Percentiles rank a stretch among this genome's conserved stretches.
phyloP scores from a whole-genome alignment of 208 protist genomes.

The Trypanosoma cruzi region DNA sequence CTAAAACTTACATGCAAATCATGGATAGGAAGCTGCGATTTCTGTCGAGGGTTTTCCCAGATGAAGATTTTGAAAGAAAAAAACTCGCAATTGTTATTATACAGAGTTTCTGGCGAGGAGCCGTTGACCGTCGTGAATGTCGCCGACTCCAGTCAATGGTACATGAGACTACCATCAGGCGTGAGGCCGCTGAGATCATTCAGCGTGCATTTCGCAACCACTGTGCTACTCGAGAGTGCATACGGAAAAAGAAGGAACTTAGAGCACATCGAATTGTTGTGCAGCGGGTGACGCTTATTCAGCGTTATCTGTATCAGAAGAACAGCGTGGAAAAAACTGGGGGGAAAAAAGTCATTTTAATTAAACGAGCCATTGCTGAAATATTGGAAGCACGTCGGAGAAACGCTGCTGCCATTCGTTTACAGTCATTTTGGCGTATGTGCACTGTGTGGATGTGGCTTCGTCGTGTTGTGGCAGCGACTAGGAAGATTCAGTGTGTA shows the following conservation, averaged over 20 bases:
- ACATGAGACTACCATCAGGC: constrained; percentile 8
- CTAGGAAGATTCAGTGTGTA: constrained; percentile 30
- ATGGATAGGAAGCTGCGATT: constrained; percentile 41
- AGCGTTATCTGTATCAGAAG: constrained; percentile 37
- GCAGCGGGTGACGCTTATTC: constrained; percentile 30
- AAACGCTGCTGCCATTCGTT: constrained; percentile 33
- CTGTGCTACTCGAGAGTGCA: constrained; percentile 26
- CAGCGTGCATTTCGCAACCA: constrained; percentile 38
- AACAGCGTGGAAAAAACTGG: constrained; percentile 48
- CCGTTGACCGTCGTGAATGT: constrained; percentile 13
- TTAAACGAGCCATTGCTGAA: constrained; percentile 21
- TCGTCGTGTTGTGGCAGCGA: not conserved
- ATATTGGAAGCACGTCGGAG: constrained; percentile 18
- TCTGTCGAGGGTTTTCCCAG: constrained; percentile 33
- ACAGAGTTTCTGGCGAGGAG: constrained; percentile 43
- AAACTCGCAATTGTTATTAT: constrained; percentile 18
- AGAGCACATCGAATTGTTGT: constrained; percentile 27
- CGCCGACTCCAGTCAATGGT: not conserved
- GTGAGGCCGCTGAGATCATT: constrained; percentile 37
- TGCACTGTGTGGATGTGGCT: constrained; percentile 14
- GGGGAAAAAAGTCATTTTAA: constrained; percentile 19
- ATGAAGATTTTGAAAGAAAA: constrained; percentile 24
- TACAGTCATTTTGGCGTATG: constrained; percentile 67
- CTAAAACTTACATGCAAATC: constrained; percentile 28
- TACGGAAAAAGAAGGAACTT: constrained; percentile 29